These are phyloP conservation scores for Cinchona pubescens DNA, from an alignment of 257 asterid species.

Conservation along the genomic window DNA sequence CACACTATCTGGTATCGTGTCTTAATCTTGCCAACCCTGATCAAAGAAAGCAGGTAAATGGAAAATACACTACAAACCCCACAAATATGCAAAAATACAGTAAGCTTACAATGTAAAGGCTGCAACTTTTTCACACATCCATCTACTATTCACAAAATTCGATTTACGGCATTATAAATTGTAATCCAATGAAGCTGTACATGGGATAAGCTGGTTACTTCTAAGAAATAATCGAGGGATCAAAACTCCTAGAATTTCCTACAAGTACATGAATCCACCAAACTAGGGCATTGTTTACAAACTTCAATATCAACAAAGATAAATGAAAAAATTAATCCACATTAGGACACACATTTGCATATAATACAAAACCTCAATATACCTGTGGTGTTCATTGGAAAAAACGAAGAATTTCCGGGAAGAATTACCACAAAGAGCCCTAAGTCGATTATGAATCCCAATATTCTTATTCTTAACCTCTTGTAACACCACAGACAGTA, in stretches of 20 bases:
- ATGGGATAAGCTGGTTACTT: not conserved
- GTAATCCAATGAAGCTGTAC: not conserved
- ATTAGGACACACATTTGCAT: not conserved
- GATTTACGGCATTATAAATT: not conserved
- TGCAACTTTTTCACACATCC: not conserved
- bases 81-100: not conserved
- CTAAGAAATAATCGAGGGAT: not conserved
- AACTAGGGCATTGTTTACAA: not conserved
- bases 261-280: not conserved
- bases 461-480: constrained; percentile 92
- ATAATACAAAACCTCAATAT: no score
- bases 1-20: no score
- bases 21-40: not conserved
- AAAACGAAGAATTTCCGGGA: constrained; percentile 78
- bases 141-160: not conserved
- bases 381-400: constrained; percentile 93
- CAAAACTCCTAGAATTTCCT: not conserved
- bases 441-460: constrained; percentile 66
- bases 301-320: not conserved
- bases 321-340: not conserved
- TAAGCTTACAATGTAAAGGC: no score
- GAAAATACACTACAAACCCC: not conserved
- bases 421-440: constrained; percentile 79
- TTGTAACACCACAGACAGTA: constrained; percentile 77
- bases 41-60: not conserved